These are phyloP conservation scores for Paramecium biaurelia DNA, from an alignment of 73 alveolate species.

Conservation along the genomic window DNA sequence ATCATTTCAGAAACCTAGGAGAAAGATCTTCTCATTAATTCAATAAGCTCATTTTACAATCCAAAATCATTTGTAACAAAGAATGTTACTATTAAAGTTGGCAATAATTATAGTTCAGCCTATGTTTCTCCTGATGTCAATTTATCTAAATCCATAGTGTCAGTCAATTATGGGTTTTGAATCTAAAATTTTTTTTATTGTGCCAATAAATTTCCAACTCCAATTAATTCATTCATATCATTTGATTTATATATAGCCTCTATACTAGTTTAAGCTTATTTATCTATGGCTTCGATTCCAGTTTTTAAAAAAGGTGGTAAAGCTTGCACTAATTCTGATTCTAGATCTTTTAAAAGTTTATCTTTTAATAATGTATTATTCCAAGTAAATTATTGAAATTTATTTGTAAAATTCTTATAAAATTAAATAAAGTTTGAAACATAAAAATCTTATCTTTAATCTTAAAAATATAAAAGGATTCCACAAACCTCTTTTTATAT, in stretches of 20 bases:
- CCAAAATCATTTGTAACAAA: conserved; percentile 48
- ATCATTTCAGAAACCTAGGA: conserved; percentile 29
- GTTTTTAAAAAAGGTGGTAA: conserved; percentile 42
- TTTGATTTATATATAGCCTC: neutral
- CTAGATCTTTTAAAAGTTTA: conserved; percentile 19
- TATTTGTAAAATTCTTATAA: neutral
- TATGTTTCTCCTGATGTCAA: neutral
- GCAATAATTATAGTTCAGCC: neutral
- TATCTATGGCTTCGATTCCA: conserved; percentile 25
- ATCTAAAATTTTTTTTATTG: neutral
- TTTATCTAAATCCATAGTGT: conserved; percentile 6
- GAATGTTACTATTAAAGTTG: conserved; percentile 45
- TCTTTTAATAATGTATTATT: neutral
- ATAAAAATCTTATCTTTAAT: conserved; percentile 35
- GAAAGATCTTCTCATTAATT: conserved; percentile 56
- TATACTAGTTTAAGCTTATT: neutral
- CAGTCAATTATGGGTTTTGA: neutral
- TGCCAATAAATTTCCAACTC: neutral
- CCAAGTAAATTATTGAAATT: neutral
- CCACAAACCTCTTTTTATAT: conserved; percentile 29
- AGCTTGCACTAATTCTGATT: conserved; percentile 12
- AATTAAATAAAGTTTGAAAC: neutral
- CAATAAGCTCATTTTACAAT: conserved; percentile 52
- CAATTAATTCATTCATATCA: conserved; percentile 42
- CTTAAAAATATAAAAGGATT: conserved; percentile 28